Percentiles rank a stretch among this genome's conserved stretches.
phyloP scores from a whole-genome alignment of 495 filamentous ascomycete species.

The Penicillium ucsense region DNA sequence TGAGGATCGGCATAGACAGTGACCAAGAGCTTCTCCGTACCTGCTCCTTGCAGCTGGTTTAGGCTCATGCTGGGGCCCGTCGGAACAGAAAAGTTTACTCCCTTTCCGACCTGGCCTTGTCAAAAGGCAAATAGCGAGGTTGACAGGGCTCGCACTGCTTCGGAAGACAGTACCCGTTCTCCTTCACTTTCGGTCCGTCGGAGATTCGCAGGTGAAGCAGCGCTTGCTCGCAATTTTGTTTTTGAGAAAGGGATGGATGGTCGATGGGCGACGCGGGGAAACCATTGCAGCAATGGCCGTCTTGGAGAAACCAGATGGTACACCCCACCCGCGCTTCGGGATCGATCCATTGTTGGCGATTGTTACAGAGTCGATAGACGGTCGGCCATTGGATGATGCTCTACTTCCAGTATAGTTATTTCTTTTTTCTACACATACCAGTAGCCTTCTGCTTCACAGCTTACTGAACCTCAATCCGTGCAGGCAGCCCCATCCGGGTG shows the following conservation, averaged over 20 bases:
- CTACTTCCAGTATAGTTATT: background rate
- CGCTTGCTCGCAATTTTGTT: background rate
- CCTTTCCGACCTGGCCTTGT: no score
- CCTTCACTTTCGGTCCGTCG: no score
- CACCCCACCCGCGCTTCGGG: background rate
- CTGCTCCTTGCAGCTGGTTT: constrained; percentile 20
- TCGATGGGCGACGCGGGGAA: constrained; percentile 1
- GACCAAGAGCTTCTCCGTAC: constrained; percentile 6
- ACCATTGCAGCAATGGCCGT: background rate
- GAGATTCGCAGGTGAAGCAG: no score
- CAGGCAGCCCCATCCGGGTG: no score
- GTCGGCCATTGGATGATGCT: background rate
- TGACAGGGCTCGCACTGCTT: no score
- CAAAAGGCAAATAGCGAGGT: no score
- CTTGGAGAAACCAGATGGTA: background rate
- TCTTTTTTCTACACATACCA: background rate
- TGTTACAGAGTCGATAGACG: no score
- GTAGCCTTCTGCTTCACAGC: background rate
- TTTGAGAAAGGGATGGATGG: background rate
- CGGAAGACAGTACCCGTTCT: no score
- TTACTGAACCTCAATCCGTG: no score
- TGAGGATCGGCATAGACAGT: background rate
- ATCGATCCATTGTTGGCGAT: background rate
- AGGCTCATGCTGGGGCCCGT: background rate
- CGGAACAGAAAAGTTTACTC: no score